A percentile compares a stretch with the other conserved stretches of the same genome.
phyloP scores from a whole-genome alignment of 2,329 filamentous ascomycete species.

The Apiospora rasikravindrae region DNA sequence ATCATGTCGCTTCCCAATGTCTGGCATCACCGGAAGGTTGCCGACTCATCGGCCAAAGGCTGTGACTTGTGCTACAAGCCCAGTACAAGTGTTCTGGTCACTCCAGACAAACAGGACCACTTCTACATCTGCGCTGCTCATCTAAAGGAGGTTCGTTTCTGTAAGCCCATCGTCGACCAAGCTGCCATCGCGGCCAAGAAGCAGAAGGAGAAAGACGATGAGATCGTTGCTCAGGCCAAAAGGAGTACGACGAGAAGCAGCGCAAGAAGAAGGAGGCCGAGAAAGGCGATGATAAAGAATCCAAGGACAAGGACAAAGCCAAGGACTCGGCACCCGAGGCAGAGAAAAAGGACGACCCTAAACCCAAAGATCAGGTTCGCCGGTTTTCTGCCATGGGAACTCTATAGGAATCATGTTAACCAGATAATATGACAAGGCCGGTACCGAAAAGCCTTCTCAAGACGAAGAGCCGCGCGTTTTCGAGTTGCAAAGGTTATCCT shows the following conservation, averaged over 20 bases:
- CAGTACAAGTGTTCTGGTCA: conserved; percentile 84
- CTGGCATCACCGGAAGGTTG: conserved; percentile 86
- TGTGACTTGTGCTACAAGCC: conserved; percentile 94
- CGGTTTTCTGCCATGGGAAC: not conserved
- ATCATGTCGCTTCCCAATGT: conserved; percentile 71
- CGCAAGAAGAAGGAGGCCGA: conserved; percentile 68
- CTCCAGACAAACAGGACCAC: conserved; percentile 83
- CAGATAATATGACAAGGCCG: conserved; percentile 7
- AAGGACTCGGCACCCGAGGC: conserved; percentile 44
- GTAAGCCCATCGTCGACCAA: conserved; percentile 73
- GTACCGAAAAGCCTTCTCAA: not conserved
- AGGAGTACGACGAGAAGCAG: conserved; percentile 78
- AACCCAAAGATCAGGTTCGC: conserved; percentile 38
- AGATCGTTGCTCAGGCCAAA: conserved; percentile 70
- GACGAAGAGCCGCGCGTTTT: conserved; percentile 78
- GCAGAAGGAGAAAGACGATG: conserved; percentile 65
- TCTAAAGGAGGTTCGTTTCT: conserved; percentile 83
- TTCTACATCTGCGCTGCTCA: conserved; percentile 90
- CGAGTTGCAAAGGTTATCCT: conserved; percentile 73
- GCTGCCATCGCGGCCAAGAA: conserved; percentile 67
- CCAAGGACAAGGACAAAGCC: conserved; percentile 35
- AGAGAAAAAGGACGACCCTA: conserved; percentile 36
- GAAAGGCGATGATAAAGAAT: conserved; percentile 52
- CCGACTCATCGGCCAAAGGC: conserved; percentile 79
- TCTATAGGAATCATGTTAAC: not conserved